Percentiles rank a stretch among this genome's conserved stretches.
Evolutionary conservation across 257 asterid species (phyloP).

Genomic region (Paulownia fortunei): DNA sequence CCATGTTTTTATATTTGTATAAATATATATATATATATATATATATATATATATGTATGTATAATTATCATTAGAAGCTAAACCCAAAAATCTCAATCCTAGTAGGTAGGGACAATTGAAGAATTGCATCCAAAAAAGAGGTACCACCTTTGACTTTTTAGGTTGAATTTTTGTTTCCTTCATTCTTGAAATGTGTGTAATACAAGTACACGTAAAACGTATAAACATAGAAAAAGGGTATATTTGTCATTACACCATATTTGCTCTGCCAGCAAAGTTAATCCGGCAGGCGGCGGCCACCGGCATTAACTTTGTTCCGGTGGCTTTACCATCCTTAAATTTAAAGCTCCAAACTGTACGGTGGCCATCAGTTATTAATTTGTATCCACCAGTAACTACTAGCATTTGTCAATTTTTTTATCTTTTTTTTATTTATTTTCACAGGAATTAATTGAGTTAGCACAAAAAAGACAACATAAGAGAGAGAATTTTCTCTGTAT

Average conservation of each 20-base stretch:
- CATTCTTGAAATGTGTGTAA: background rate
- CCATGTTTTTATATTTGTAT: background rate
- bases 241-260: background rate
- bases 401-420: conserved; percentile 13
- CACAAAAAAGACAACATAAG: conserved; percentile 20
- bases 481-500: background rate
- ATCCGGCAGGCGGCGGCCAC: conserved; percentile 42
- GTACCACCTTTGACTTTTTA: conserved; percentile 2
- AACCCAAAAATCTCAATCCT: background rate
- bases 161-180: background rate
- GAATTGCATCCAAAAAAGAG: background rate
- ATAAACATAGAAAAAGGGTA: background rate
- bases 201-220: background rate
- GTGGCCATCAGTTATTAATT: conserved; percentile 36
- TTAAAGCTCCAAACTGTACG: conserved; percentile 32
- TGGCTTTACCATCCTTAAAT: conserved; percentile 38
- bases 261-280: conserved; percentile 1
- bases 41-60: background rate
- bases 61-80: conserved; percentile 8
- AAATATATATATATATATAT: background rate
- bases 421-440: conserved; percentile 9
- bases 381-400: conserved; percentile 41
- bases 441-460: conserved; percentile 30
- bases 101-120: background rate
- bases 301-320: conserved; percentile 37